phyloP scores from a whole-genome alignment of 2,329 filamentous ascomycete genomes.

The Hortaea sp. region DNA sequence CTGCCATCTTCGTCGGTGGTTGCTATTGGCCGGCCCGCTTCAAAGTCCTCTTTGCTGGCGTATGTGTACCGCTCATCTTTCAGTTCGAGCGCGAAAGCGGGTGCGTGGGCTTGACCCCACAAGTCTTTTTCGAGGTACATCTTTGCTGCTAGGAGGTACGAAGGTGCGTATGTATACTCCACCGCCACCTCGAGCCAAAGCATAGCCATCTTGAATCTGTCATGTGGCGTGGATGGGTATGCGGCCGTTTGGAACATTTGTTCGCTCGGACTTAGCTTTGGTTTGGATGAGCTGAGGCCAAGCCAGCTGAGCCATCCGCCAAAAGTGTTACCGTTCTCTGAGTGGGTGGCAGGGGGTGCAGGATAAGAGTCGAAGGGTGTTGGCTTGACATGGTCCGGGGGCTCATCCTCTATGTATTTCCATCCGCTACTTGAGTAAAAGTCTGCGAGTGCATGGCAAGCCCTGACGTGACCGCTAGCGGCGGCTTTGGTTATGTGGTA shows the following conservation, averaged over 20 bases:
- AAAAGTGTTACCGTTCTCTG: background rate
- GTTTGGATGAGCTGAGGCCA: background rate
- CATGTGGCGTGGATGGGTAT: conserved; percentile 15
- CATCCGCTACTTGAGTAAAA: conserved; percentile 29
- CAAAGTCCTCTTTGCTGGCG: conserved; percentile 12
- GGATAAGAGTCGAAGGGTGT: conserved; percentile 25
- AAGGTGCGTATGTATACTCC: conserved; percentile 15
- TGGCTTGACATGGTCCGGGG: conserved; percentile 22
- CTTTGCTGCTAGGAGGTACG: conserved; percentile 16
- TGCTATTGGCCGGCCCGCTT: conserved; percentile 5
- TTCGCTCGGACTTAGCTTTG: conserved; percentile 5
- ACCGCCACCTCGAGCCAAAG: conserved; percentile 18
- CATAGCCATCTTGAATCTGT: conserved; percentile 16
- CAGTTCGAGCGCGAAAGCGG: conserved; percentile 13
- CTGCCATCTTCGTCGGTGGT: background rate
- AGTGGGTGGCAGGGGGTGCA: background rate
- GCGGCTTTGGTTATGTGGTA: conserved; percentile 37
- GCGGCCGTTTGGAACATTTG: conserved; percentile 18
- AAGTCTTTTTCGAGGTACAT: conserved; percentile 16
- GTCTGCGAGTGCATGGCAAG: conserved; percentile 27
- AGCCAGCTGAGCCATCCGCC: background rate
- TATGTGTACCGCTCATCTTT: conserved; percentile 17
- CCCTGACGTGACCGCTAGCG: conserved; percentile 27
- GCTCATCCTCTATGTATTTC: conserved; percentile 25
- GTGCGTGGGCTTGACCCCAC: conserved; percentile 14